Percentiles rank a stretch among this genome's conserved stretches.
Evolutionary conservation across 2,329 filamentous ascomycete species (phyloP).

Genomic region (Colletotrichum cordylinicola): DNA sequence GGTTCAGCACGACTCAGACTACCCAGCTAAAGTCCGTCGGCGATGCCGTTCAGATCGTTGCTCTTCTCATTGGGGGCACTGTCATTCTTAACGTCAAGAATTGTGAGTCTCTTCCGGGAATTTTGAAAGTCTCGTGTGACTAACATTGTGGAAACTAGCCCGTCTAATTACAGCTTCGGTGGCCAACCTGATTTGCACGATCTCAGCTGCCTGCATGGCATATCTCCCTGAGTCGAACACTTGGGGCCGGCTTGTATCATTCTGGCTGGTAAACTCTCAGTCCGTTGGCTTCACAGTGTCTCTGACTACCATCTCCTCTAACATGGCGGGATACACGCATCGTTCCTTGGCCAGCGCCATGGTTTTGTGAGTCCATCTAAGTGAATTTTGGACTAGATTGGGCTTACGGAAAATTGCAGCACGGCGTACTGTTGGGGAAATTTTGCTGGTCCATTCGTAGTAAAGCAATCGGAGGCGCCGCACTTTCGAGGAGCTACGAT

Average conservation of each 20-base stretch:
- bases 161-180: not conserved
- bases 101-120: not conserved
- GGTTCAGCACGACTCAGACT: not conserved
- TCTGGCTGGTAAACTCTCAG: not conserved
- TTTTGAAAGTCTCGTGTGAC: rapidly evolving
- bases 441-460: not conserved
- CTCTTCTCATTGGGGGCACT: not conserved
- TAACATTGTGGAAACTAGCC: not conserved
- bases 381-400: rapidly evolving
- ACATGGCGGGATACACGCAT: not conserved
- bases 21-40: not conserved
- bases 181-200: not conserved
- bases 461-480: not conserved
- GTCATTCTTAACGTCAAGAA: not conserved
- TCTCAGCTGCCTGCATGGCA: not conserved
- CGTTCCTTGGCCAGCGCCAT: not conserved
- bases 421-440: not conserved
- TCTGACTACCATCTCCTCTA: not conserved
- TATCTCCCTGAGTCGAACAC: not conserved
- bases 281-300: not conserved
- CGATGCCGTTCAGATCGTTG: not conserved
- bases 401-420: not conserved
- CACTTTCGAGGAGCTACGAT: not conserved
- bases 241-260: not conserved
- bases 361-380: not conserved